phyloP scores from a whole-genome alignment of 176 grass and related monocot species.

The Aegilops speltoides region DNA sequence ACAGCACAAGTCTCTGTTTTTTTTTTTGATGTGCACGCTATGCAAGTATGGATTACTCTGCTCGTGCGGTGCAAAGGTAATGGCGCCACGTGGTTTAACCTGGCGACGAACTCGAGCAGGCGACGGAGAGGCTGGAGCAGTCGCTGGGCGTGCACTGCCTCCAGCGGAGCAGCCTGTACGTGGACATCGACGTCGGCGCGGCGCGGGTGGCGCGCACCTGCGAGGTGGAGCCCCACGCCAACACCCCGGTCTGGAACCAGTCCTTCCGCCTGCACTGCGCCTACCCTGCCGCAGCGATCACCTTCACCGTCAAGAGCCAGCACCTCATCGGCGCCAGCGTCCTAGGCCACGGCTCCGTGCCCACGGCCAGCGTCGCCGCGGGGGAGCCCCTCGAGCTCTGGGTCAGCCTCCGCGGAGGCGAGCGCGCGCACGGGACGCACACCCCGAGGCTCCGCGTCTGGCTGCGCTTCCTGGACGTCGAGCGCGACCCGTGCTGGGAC shows the following conservation, averaged over 20 bases:
- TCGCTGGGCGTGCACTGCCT: constrained; percentile 40
- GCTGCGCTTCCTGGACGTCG: constrained; percentile 38
- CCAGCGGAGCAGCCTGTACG: constrained; percentile 57
- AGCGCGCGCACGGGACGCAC: constrained; percentile 38
- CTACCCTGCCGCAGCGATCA: constrained; percentile 37
- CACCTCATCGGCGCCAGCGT: constrained; percentile 46
- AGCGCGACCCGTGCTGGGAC: constrained; percentile 57
- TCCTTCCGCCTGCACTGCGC: constrained; percentile 84
- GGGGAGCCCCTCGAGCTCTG: constrained; percentile 38
- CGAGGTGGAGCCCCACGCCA: constrained; percentile 61
- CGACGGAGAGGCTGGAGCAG: constrained; percentile 51
- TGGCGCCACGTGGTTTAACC: background rate
- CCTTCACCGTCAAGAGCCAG: constrained; percentile 72
- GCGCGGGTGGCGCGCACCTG: constrained; percentile 69
- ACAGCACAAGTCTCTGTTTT: background rate
- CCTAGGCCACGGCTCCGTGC: constrained; percentile 48
- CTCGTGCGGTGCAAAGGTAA: background rate
- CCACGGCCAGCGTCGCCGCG: constrained; percentile 32
- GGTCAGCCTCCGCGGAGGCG: constrained; percentile 56
- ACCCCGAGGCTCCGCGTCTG: constrained; percentile 47
- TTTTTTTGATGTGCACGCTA: background rate
- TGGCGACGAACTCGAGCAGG: constrained; percentile 13
- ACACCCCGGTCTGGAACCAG: constrained; percentile 72
- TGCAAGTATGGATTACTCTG: too few relatives aligned
- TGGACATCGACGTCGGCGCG: constrained; percentile 65